phyloP scores from a whole-genome alignment of 2,329 filamentous ascomycete genomes.

The Hypomyces perniciosus region DNA sequence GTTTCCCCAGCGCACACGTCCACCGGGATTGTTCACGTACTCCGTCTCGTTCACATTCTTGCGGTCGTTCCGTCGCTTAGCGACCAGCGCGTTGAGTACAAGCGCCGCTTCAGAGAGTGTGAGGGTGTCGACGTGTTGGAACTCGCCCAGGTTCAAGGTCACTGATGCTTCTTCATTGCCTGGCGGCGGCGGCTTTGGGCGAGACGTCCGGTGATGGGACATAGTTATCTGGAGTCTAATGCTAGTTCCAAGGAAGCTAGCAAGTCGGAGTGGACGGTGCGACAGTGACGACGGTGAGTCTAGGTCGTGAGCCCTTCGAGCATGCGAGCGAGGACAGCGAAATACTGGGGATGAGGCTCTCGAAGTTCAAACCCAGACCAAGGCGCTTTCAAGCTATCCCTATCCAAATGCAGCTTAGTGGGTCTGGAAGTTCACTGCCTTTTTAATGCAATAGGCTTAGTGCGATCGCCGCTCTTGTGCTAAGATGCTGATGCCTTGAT shows the following conservation, averaged over 20 bases:
- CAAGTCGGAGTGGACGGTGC: background rate
- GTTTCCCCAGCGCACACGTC: background rate
- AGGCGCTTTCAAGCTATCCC: no score
- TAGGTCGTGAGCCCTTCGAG: no score
- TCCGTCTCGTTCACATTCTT: slow-evolving; percentile 82
- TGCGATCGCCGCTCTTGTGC: background rate
- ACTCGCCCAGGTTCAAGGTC: slow-evolving; percentile 83
- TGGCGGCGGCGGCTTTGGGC: slow-evolving; percentile 60
- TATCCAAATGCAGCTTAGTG: background rate
- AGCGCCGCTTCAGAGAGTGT: slow-evolving; percentile 88
- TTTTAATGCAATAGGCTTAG: background rate
- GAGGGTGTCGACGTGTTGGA: slow-evolving; percentile 83
- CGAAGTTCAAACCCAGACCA: no score
- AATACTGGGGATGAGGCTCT: no score
- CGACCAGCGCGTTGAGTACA: slow-evolving; percentile 83
- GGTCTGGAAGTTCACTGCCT: background rate
- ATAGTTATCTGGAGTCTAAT: background rate
- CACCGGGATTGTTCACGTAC: slow-evolving; percentile 42
- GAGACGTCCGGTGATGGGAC: slow-evolving; percentile 41
- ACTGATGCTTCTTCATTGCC: slow-evolving; percentile 84
- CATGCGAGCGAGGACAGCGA: no score
- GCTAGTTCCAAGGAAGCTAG: background rate
- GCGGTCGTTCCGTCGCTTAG: slow-evolving; percentile 70
- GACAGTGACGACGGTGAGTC: background rate
- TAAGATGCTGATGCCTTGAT: no score